Evolutionary conservation across 208 protist genomes (phyloP).

Genomic region (Acanthamoeba castellanii): DNA sequence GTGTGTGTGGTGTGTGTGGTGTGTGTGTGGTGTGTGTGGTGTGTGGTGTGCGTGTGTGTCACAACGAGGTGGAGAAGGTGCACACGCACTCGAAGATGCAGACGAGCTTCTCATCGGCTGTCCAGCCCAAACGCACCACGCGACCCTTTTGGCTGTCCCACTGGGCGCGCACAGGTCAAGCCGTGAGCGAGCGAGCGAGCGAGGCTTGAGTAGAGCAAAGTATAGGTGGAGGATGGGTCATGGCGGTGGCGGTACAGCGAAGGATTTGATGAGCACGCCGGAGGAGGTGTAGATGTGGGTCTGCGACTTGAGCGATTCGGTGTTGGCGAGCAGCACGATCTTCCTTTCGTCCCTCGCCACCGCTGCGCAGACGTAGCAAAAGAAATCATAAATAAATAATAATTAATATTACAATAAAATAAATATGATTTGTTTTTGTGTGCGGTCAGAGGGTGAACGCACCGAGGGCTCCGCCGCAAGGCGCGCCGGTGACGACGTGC

Average conservation of each 20-base stretch:
- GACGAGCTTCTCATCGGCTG: constrained; percentile 81
- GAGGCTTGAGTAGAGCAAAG: background rate
- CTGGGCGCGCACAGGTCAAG: background rate
- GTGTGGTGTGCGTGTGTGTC: too few relatives aligned
- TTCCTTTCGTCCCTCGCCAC: constrained; percentile 79
- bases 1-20: background rate
- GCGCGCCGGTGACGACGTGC: constrained; percentile 73
- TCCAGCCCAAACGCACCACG: constrained; percentile 85
- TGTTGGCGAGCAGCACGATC: constrained; percentile 70
- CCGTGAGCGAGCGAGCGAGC: too few relatives aligned
- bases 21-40: background rate
- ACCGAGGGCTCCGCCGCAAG: constrained; percentile 82
- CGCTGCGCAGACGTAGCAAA: background rate
- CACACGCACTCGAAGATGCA: constrained; percentile 79
- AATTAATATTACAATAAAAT: background rate
- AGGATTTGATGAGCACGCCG: constrained; percentile 54
- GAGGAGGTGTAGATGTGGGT: constrained; percentile 79
- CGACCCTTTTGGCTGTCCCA: constrained; percentile 66
- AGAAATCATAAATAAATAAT: background rate
- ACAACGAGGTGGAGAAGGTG: background rate
- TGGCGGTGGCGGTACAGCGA: constrained; percentile 66
- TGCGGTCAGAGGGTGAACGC: background rate
- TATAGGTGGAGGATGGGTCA: background rate
- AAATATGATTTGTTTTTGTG: background rate
- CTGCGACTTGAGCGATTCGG: constrained; percentile 23